A percentile compares a stretch with the other conserved stretches of the same genome.
phyloP scores from a whole-genome alignment of 805 yeast genomes.

The Sugiyamaella qingdaonensis region DNA sequence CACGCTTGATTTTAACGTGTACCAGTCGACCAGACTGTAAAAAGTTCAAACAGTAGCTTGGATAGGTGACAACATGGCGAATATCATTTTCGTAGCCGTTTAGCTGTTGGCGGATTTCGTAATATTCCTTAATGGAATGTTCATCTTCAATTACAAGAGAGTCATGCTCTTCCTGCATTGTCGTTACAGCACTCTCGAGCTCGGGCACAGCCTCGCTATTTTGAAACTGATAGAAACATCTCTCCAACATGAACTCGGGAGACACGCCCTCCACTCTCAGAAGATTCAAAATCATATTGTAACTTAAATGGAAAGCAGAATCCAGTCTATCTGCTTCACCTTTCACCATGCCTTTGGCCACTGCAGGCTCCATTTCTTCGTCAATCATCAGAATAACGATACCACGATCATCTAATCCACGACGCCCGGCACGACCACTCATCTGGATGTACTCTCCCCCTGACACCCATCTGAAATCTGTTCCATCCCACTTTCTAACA shows the following conservation, averaged over 20 bases:
- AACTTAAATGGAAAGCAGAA: constrained; percentile 96
- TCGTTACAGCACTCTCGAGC: constrained; percentile 60
- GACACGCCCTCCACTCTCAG: constrained; percentile 98
- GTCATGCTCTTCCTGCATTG: constrained; percentile 38
- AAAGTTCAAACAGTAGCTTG: constrained; percentile 77
- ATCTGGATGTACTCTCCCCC: constrained; percentile 99
- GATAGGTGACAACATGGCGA: constrained; percentile 82
- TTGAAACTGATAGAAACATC: constrained; percentile 93
- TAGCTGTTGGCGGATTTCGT: constrained; percentile 72
- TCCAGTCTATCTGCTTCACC: constrained; percentile 98
- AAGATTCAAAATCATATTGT: constrained; percentile 89
- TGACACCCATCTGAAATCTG: constrained; percentile 96
- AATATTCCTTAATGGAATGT: constrained; percentile 68
- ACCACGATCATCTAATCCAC: constrained; percentile 99
- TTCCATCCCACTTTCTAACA: constrained; percentile 98
- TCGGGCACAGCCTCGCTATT: constrained; percentile 86
- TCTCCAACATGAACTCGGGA: constrained; percentile 94
- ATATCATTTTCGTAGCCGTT: constrained; percentile 68
- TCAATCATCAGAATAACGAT: constrained; percentile 99
- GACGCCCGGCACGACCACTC: constrained; percentile 99
- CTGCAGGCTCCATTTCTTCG: constrained; percentile 99
- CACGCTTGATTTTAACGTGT: constrained; percentile 48
- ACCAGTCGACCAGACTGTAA: constrained; percentile 86
- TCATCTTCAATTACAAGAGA: constrained; percentile 67
- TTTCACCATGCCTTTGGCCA: constrained; percentile 98